Conservation (phyloP, 2,329 filamentous ascomycete genomes). For the Sclerotinia nivalis region DNA sequence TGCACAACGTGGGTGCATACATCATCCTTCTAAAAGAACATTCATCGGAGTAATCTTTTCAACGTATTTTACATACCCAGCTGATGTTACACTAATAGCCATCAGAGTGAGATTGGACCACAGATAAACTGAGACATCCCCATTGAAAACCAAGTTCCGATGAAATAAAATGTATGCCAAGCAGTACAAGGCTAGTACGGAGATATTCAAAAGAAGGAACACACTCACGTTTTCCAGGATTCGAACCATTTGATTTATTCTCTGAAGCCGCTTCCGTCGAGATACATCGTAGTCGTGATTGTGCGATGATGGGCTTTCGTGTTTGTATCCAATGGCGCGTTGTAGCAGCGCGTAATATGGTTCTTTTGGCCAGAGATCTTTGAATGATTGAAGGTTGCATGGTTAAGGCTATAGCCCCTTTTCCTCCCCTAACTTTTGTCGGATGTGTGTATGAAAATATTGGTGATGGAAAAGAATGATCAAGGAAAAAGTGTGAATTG, state of each 20-base stretch:
- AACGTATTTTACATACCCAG: background rate
- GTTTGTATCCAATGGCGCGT: constrained; percentile 20
- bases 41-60: background rate
- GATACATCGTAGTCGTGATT: constrained; percentile 11
- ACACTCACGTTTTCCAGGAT: constrained; percentile 9
- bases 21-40: constrained; percentile 6
- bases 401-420: background rate
- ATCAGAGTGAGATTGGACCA: background rate
- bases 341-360: constrained; percentile 4
- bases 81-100: background rate
- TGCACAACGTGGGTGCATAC: background rate
- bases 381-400: constrained; percentile 19
- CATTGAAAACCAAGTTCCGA: constrained; percentile 10
- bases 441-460: background rate
- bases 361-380: background rate
- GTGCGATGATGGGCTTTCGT: constrained; percentile 13
- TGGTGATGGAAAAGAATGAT: background rate
- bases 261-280: background rate
- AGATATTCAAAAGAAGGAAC: background rate
- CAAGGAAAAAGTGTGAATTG: background rate
- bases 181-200: background rate
- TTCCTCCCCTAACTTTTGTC: background rate
- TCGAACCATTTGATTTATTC: background rate
- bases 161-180: constrained; percentile 7
- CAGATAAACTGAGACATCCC: constrained; percentile 4